Evolutionary conservation across 2,329 filamentous ascomycete genomes (phyloP).

Genomic region (Aureobasidium melanogenum): DNA sequence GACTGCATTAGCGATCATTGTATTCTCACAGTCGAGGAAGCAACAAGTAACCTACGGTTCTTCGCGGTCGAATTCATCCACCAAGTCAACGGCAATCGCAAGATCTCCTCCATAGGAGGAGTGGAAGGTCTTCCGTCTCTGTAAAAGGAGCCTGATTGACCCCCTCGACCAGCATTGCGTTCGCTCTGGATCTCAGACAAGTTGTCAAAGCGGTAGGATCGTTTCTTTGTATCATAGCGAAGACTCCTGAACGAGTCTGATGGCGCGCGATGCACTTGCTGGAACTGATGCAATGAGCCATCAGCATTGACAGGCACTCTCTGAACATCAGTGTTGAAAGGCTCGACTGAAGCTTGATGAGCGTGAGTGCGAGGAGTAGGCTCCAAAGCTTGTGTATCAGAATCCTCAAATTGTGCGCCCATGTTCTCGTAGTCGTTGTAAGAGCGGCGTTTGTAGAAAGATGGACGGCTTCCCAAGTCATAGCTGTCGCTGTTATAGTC

Average conservation of each 20-base stretch:
- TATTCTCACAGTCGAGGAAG: neutral
- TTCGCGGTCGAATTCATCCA: constrained; percentile 12
- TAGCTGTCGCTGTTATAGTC: neutral
- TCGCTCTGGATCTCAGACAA: constrained; percentile 6
- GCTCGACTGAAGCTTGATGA: constrained; percentile 1
- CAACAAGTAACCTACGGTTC: constrained; percentile 7
- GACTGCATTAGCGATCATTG: no score
- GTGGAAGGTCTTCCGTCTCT: neutral
- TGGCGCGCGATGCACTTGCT: neutral
- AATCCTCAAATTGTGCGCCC: neutral
- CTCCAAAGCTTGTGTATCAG: neutral
- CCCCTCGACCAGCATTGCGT: neutral
- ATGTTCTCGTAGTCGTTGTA: neutral
- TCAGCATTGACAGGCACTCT: neutral
- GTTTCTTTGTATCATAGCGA: neutral
- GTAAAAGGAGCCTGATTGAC: neutral
- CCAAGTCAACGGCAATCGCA: constrained; percentile 9
- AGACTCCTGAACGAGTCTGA: neutral
- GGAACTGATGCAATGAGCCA: neutral
- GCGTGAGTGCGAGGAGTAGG: neutral
- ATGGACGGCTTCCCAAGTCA: neutral
- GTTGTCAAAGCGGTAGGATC: neutral
- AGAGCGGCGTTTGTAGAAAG: neutral
- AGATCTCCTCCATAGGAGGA: neutral
- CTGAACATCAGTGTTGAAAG: neutral